phyloP scores from a whole-genome alignment of 1,139 yeast species.

The Diutina pseudorugosa region DNA sequence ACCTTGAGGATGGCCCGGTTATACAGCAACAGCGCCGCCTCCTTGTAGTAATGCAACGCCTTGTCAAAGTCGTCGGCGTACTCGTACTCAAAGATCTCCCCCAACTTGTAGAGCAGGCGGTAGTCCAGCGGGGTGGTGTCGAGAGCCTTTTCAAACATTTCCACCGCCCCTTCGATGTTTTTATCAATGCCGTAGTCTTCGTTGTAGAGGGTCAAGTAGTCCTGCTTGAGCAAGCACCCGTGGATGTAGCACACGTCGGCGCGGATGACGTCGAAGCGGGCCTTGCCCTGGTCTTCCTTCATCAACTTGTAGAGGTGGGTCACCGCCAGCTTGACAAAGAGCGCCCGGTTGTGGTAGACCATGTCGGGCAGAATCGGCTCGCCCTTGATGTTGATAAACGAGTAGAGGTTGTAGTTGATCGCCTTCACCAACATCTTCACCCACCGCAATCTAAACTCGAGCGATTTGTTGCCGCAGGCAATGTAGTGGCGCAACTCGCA shows the following conservation, averaged over 20 bases:
- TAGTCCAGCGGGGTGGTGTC: slow-evolving; percentile 21
- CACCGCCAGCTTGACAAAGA: slow-evolving; percentile 28
- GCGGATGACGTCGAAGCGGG: slow-evolving; percentile 3
- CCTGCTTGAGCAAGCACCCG: slow-evolving; percentile 28
- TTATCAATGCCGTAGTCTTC: slow-evolving; percentile 28
- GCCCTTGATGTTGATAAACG: slow-evolving; percentile 34
- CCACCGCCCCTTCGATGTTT: slow-evolving; percentile 19
- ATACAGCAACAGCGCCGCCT: slow-evolving; percentile 31
- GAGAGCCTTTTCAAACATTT: slow-evolving; percentile 23
- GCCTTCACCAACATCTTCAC: slow-evolving; percentile 32
- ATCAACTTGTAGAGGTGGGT: slow-evolving; percentile 28
- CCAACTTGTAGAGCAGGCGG: slow-evolving; percentile 27
- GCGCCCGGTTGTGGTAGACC: slow-evolving; percentile 19
- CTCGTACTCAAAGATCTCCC: slow-evolving; percentile 29
- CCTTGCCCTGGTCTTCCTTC: slow-evolving; percentile 13
- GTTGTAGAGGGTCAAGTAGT: slow-evolving; percentile 18
- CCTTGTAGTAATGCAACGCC: slow-evolving; percentile 25
- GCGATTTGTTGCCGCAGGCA: slow-evolving; percentile 32
- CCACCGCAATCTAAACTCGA: slow-evolving; percentile 33
- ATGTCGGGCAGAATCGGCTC: slow-evolving; percentile 24
- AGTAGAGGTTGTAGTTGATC: slow-evolving; percentile 27
- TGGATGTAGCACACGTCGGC: slow-evolving; percentile 23
- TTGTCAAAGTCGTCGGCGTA: slow-evolving; percentile 16
- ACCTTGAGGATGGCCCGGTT: slow-evolving; percentile 32
- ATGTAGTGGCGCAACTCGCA: slow-evolving; percentile 23